Conservation (phyloP, 2,329 filamentous ascomycete species). For the Penicillium hesseltinei region DNA sequence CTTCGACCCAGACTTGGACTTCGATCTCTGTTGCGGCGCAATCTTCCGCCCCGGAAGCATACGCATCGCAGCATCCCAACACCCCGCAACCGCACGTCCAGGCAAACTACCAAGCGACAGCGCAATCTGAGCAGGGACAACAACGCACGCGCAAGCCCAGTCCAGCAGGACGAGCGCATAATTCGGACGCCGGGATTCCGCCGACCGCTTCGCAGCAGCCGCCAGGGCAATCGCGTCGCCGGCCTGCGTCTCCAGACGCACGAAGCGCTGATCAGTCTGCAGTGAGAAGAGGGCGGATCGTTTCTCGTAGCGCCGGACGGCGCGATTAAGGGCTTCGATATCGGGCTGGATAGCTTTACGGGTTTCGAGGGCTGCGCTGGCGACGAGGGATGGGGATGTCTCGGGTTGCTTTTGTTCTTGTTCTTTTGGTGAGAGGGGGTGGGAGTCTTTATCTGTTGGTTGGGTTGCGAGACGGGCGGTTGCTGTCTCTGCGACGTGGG, state of each 20-base stretch:
- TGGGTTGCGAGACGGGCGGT: slow-evolving; percentile 20
- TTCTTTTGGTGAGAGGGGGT: slow-evolving; percentile 11
- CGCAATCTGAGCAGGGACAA: slow-evolving; percentile 37
- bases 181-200: slow-evolving; percentile 19
- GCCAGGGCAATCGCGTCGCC: slow-evolving; percentile 79
- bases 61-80: slow-evolving; percentile 13
- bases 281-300: slow-evolving; percentile 71
- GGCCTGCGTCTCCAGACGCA: slow-evolving; percentile 67
- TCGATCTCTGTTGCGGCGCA: background rate
- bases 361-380: slow-evolving; percentile 52
- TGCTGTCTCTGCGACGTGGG: slow-evolving; percentile 47
- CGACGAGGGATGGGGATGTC: slow-evolving; percentile 38
- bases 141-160: slow-evolving; percentile 35
- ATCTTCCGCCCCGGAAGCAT: slow-evolving; percentile 4
- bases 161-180: slow-evolving; percentile 35
- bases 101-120: slow-evolving; percentile 35
- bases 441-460: background rate
- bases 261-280: slow-evolving; percentile 73
- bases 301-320: slow-evolving; percentile 88
- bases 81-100: slow-evolving; percentile 22
- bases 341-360: slow-evolving; percentile 71
- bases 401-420: slow-evolving; percentile 23
- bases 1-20: slow-evolving; percentile 16
- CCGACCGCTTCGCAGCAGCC: slow-evolving; percentile 59
- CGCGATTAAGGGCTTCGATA: slow-evolving; percentile 81